phyloP scores from a whole-genome alignment of 495 filamentous ascomycete genomes.

The Penicillium tannophilum region DNA sequence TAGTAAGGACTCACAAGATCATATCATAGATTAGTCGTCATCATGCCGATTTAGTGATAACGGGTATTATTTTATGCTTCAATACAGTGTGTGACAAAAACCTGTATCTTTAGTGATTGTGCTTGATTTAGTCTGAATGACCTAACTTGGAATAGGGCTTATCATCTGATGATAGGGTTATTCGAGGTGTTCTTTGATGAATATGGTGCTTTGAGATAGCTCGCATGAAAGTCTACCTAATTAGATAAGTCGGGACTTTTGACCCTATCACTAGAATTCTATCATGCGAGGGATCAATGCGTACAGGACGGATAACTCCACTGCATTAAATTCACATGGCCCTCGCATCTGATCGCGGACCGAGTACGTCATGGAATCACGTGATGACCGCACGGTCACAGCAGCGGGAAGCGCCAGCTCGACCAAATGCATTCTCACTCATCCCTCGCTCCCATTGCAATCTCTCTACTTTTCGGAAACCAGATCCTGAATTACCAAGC shows the following conservation, averaged over 20 bases:
- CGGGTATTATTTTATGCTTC: too few relatives aligned
- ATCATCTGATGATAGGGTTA: neutral
- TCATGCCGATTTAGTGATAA: neutral
- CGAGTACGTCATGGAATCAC: slow-evolving; percentile 33
- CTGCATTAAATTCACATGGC: slow-evolving; percentile 13
- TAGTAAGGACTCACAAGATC: neutral
- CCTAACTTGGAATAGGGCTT: neutral
- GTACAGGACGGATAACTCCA: neutral
- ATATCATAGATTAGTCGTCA: neutral
- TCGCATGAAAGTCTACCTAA: neutral
- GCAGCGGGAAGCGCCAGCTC: slow-evolving; percentile 28
- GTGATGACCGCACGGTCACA: slow-evolving; percentile 28
- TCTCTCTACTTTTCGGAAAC: slow-evolving; percentile 11
- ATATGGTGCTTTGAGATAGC: neutral
- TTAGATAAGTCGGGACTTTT: neutral
- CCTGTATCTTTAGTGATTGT: neutral
- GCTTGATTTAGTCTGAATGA: neutral
- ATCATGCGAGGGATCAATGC: neutral
- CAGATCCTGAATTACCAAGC: slow-evolving; percentile 11
- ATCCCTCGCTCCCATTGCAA: slow-evolving; percentile 27
- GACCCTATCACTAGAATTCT: neutral
- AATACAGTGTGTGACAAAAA: neutral
- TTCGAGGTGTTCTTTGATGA: neutral
- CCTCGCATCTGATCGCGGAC: slow-evolving; percentile 2
- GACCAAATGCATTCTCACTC: slow-evolving; percentile 31